Evolutionary conservation across 306 rosid species (phyloP).

Genomic region (Nissolia schottii): DNA sequence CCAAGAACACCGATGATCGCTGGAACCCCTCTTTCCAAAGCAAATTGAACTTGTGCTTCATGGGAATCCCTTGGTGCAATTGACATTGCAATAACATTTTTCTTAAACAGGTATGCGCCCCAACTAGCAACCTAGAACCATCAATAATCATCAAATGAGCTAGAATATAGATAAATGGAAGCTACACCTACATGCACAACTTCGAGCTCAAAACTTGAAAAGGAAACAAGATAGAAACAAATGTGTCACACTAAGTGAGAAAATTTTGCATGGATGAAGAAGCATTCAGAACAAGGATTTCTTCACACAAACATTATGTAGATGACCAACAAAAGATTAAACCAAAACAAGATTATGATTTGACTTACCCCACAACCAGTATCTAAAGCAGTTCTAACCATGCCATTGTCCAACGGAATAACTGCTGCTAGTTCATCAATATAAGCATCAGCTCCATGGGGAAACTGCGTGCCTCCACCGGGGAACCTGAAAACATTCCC

Average conservation of each 20-base stretch:
- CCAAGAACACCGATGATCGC: slow-evolving; percentile 84
- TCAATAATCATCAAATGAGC: slow-evolving; percentile 24
- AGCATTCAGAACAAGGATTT: slow-evolving; percentile 9
- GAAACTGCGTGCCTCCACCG: slow-evolving; percentile 88
- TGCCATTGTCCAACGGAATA: slow-evolving; percentile 66
- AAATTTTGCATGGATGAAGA: slow-evolving; percentile 15
- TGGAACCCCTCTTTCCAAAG: slow-evolving; percentile 89
- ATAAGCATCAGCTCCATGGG: slow-evolving; percentile 80
- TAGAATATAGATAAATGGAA: background rate
- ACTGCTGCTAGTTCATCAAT: slow-evolving; percentile 68
- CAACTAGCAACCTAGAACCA: slow-evolving; percentile 76
- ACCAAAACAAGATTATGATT: slow-evolving; percentile 1
- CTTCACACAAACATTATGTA: background rate
- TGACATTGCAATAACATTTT: slow-evolving; percentile 66
- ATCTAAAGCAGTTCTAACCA: slow-evolving; percentile 72
- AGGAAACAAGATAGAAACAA: background rate
- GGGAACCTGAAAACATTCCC: slow-evolving; percentile 85
- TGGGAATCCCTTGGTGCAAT: slow-evolving; percentile 87
- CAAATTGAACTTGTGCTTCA: slow-evolving; percentile 92
- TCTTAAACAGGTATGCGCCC: slow-evolving; percentile 74
- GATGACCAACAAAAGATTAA: slow-evolving; percentile 2
- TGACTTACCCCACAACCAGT: slow-evolving; percentile 84
- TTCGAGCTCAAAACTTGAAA: background rate
- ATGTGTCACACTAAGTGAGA: background rate
- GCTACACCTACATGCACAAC: background rate